Evolutionary conservation across 2,329 filamentous ascomycete species (phyloP).

Genomic region (Westerdykella ornata): DNA sequence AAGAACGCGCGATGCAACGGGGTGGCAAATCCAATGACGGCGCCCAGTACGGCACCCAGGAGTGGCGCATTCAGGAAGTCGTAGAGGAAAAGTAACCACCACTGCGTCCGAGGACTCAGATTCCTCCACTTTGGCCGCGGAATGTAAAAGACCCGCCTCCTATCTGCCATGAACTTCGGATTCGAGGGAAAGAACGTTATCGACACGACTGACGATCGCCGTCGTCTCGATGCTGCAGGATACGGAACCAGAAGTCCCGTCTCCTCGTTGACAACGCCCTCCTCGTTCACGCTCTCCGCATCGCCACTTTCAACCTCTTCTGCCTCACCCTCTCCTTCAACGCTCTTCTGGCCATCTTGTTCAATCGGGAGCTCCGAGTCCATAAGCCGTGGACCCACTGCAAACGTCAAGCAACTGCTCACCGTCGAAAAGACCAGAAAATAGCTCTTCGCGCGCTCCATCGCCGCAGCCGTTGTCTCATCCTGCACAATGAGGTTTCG

Average conservation of each 20-base stretch:
- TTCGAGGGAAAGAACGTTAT: constrained; percentile 30
- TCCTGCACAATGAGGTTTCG: constrained; percentile 40
- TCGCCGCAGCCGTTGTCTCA: constrained; percentile 40
- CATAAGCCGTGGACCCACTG: constrained; percentile 54
- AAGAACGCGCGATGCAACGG: constrained; percentile 23
- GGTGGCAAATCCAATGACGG: constrained; percentile 22
- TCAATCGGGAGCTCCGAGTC: constrained; percentile 36
- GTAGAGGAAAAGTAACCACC: constrained; percentile 28
- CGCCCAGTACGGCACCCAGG: constrained; percentile 21
- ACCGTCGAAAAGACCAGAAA: constrained; percentile 60
- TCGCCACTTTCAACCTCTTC: constrained; percentile 5
- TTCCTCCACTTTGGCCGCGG: constrained; percentile 16
- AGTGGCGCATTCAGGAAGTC: constrained; percentile 29
- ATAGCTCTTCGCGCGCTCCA: constrained; percentile 57
- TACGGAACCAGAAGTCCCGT: neutral
- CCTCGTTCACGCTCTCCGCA: constrained; percentile 5
- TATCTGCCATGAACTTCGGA: constrained; percentile 17
- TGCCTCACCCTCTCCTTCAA: constrained; percentile 1
- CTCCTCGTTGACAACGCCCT: neutral
- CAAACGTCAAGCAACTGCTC: constrained; percentile 57
- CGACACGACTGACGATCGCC: constrained; percentile 13
- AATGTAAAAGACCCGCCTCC: constrained; percentile 24
- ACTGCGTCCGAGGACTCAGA: constrained; percentile 19
- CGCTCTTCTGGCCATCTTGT: constrained; percentile 13
- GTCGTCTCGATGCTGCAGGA: constrained; percentile 1